phyloP scores from a whole-genome alignment of 805 yeast species.

The Metschnikowia vanudenii region DNA sequence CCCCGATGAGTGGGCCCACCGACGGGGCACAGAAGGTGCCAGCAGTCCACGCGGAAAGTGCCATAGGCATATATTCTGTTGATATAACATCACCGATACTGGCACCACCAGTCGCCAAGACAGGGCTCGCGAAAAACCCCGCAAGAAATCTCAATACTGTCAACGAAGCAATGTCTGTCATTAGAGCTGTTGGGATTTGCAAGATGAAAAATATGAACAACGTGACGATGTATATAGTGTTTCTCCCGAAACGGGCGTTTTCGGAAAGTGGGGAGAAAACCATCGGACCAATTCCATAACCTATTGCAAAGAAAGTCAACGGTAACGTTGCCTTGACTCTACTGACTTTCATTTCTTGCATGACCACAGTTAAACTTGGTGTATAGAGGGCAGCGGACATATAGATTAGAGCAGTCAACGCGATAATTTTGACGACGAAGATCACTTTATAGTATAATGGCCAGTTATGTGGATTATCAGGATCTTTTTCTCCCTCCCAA shows the following conservation, averaged over 20 bases:
- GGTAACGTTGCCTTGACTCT: slow-evolving; percentile 49
- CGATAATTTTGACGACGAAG: slow-evolving; percentile 39
- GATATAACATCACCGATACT: slow-evolving; percentile 49
- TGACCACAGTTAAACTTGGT: slow-evolving; percentile 48
- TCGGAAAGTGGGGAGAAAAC: slow-evolving; percentile 60
- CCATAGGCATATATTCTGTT: slow-evolving; percentile 44
- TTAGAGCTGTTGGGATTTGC: slow-evolving; percentile 57
- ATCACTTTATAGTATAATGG: slow-evolving; percentile 38
- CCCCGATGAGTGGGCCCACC: slow-evolving; percentile 59
- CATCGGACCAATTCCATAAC: slow-evolving; percentile 63
- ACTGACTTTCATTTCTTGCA: slow-evolving; percentile 44
- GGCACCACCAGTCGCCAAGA: slow-evolving; percentile 59
- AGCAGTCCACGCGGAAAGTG: slow-evolving; percentile 51
- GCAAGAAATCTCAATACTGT: slow-evolving; percentile 50
- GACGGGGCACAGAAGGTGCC: slow-evolving; percentile 57
- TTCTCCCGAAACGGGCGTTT: slow-evolving; percentile 54
- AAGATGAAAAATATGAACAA: slow-evolving; percentile 47
- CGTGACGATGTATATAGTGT: slow-evolving; percentile 47
- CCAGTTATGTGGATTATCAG: slow-evolving; percentile 61
- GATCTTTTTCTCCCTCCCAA: slow-evolving; percentile 49
- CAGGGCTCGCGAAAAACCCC: slow-evolving; percentile 57
- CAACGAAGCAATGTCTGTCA: slow-evolving; percentile 49
- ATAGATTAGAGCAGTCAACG: slow-evolving; percentile 52
- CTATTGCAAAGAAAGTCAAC: slow-evolving; percentile 54
- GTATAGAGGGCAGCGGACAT: slow-evolving; percentile 59